phyloP scores from a whole-genome alignment of 116 monocot genomes.

The Dioscorea cayenensis region DNA sequence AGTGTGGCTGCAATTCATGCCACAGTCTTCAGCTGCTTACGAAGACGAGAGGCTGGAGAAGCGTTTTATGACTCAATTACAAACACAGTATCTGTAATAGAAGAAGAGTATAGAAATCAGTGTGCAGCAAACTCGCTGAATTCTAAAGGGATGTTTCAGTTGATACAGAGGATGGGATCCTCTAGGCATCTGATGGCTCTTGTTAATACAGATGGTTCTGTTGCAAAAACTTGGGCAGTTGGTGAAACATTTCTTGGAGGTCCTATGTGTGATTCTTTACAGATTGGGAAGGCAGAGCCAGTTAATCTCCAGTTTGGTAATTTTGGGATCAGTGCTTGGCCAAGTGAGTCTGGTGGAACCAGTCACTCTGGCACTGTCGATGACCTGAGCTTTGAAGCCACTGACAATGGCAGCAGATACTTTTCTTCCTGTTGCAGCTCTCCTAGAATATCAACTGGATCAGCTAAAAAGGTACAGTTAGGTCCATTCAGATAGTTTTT shows the following conservation, averaged over 20 bases:
- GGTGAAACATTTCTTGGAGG: conserved; percentile 26
- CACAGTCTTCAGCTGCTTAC: conserved; percentile 74
- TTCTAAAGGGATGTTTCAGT: conserved; percentile 80
- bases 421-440: conserved; percentile 76
- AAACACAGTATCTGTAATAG: conserved; percentile 61
- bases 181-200: conserved; percentile 82
- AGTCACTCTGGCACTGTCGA: conserved; percentile 67
- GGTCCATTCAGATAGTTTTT: too few relatives aligned
- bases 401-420: conserved; percentile 48
- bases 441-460: conserved; percentile 48
- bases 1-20: conserved; percentile 94
- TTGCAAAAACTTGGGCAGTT: conserved; percentile 85
- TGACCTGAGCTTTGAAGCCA: conserved; percentile 51
- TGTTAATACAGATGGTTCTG: conserved; percentile 79
- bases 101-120: conserved; percentile 73
- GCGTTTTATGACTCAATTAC: conserved; percentile 60
- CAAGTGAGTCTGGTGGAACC: conserved; percentile 59
- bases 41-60: conserved; percentile 61
- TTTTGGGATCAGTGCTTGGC: conserved; percentile 88
- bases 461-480: conserved; percentile 64
- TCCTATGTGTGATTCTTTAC: conserved; percentile 73
- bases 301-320: conserved; percentile 91
- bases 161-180: conserved; percentile 74
- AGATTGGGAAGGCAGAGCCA: conserved; percentile 70
- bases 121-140: conserved; percentile 65